phyloP scores from a whole-genome alignment of 768 basidiomycete genomes.

The Mrakia frigida region DNA sequence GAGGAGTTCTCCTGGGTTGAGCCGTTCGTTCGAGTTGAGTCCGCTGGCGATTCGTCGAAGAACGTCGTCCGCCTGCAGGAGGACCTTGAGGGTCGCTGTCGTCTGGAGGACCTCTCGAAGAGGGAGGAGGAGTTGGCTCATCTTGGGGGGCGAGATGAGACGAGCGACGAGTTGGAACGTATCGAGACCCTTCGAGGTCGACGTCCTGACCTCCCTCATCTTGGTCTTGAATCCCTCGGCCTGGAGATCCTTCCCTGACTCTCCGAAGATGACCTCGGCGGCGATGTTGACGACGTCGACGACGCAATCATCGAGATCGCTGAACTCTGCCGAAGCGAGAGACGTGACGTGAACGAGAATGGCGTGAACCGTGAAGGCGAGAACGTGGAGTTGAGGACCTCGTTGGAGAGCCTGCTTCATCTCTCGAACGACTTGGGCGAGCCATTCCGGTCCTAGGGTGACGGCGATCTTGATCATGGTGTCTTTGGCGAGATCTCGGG shows the following conservation, averaged over 20 bases:
- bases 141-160: constrained; percentile 66
- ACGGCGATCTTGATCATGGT: constrained; percentile 74
- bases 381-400: constrained; percentile 89
- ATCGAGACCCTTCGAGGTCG: constrained; percentile 76
- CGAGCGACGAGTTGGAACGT: constrained; percentile 76
- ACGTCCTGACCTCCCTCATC: constrained; percentile 82
- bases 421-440: constrained; percentile 69
- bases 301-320: constrained; percentile 67
- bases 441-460: constrained; percentile 65
- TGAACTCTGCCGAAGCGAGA: constrained; percentile 51
- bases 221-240: constrained; percentile 90
- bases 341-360: constrained; percentile 75
- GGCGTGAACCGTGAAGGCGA: constrained; percentile 77
- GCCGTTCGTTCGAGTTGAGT: constrained; percentile 71
- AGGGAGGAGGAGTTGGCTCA: constrained; percentile 70
- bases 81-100: constrained; percentile 70
- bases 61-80: constrained; percentile 82
- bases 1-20: constrained; percentile 65
- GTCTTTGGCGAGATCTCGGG: constrained; percentile 76
- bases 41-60: constrained; percentile 75
- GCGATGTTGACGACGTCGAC: constrained; percentile 73
- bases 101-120: constrained; percentile 78
- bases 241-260: constrained; percentile 81
- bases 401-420: constrained; percentile 76
- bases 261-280: constrained; percentile 86